Base-by-base conservation (phyloP, 2,329 filamentous ascomycete genomes). In the Fusarium nelsonii region DNA sequence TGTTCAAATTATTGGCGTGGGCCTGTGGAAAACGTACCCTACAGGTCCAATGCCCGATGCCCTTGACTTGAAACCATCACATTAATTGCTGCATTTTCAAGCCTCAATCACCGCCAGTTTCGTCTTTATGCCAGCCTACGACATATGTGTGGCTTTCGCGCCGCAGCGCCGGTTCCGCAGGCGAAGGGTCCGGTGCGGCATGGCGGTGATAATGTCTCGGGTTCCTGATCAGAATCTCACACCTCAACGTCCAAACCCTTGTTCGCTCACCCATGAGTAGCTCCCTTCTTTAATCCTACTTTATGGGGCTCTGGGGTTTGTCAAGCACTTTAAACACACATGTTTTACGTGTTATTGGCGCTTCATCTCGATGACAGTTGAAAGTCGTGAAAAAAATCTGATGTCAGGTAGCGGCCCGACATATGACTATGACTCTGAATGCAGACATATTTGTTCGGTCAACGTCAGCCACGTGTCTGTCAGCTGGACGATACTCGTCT, bases 201-300 rank as follows among this genome's bases (percentile, higher is more conserved):
- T 72, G 59, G 72, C 72, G 72, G 72, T 74, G 69, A 73, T 70
- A 69, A 69, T 74, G 72, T 74, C 69, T 74, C 72, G 72, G 70
- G 72, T 74, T 74, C 70, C 72, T 72, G 72, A 64, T 61, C 68
- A 63, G 57, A 70, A 59, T 58, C 56, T 45, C 54, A 46, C 49
- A 55, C 66, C 60, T 66, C 56, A 52, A 58, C 56, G 49, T 36
- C 18, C 18, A 33, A 67, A 41, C 49, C 48, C 66, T 63, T 69
- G 66, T 32, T 67, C 53, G 15, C 45, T 61, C 51, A 50, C 43
- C 52, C 43, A 40, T 65, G 48, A 32, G 32, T 63, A 45, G 60
- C 50, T 66, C 34, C 43, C 61, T 62, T 58, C 32, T 50, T 30
- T 30, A 70, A 58, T 48, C 45, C 62, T 63, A 61, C 65, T 67